These are phyloP conservation scores for Taphrina deformans DNA, from an alignment of 1,139 yeast species.

Conservation along the genomic window DNA sequence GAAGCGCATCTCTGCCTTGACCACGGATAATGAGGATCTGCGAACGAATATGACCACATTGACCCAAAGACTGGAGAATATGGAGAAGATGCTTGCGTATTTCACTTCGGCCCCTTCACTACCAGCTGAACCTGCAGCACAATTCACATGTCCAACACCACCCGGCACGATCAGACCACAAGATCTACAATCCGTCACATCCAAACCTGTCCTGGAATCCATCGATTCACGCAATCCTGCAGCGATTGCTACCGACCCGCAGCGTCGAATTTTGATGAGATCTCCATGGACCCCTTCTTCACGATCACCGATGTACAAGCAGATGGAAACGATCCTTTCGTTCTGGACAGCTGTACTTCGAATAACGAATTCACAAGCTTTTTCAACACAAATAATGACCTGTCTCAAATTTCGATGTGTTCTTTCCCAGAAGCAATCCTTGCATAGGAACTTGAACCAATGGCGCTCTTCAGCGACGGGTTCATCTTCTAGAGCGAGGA, in stretches of 20 bases:
- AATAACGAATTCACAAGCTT: constrained; percentile 7
- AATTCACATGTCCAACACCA: constrained; percentile 1
- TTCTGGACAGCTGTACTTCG: constrained; percentile 16
- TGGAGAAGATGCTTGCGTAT: constrained; percentile 22
- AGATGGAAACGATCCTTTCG: constrained; percentile 13
- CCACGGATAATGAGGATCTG: constrained; percentile 12
- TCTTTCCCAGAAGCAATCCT: constrained; percentile 13
- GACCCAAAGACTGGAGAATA: constrained; percentile 7
- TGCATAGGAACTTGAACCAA: constrained; percentile 4
- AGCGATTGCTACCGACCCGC: constrained; percentile 32
- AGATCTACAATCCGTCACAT: constrained; percentile 1
- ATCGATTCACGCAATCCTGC: constrained; percentile 34
- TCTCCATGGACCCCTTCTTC: constrained; percentile 14
- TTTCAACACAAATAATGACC: constrained; percentile 1
- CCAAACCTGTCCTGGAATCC: constrained; percentile 8
- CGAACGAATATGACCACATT: neutral
- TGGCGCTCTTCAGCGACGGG: constrained; percentile 27
- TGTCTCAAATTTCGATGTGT: constrained; percentile 1
- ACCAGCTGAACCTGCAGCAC: neutral
- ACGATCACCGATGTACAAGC: constrained; percentile 8
- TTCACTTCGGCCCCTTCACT: constrained; percentile 1
- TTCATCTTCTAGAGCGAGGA: neutral
- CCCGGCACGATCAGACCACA: constrained; percentile 9
- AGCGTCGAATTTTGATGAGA: constrained; percentile 24
- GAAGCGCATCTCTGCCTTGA: neutral